Base-by-base conservation (phyloP, 1,139 yeast genomes). In the Kodamaea fungicola region DNA sequence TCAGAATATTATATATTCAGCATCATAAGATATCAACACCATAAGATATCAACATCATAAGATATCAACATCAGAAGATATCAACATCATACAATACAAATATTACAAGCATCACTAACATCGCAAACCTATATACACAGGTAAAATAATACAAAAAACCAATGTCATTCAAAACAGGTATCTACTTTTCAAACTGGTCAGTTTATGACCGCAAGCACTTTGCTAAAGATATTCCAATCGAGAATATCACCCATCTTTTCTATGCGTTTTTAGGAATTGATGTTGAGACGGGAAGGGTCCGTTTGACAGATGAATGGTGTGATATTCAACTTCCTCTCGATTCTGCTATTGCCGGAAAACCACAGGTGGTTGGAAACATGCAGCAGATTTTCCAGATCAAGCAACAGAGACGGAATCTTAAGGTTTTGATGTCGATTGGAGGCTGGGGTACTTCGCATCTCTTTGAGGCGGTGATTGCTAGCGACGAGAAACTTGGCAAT, bases 201-300 rank as follows among this genome's bases (percentile, higher is more conserved):
- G 83, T 84, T 7, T 87, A 88, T 47, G 68, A 64, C 9, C 60
- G 81, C 26, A 61, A 73, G 16, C 89, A 82, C 54, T 70, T 69
- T 37, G 90, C 94, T 0, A 63, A 63, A n/a, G 80, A 84, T 40
- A 72, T 89, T 8, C 88, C 90, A 3, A 55, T 70, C 2, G 57
- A 69, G 0, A 50, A 62, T 12, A 60, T 84, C 3, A 78, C 95
- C 12, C 86, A 87, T 47, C 59, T 90, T 3, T 80, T 81, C 52
- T 90, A 85, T 57, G 88, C 96, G 0, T 90, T 90, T 57, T 69
- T 86, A 38, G 64, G 72, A 28, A 71, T 88, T 7, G 76, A 81
- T 45, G 52, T 69, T 0, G 50, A 51, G 0, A 66, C 80, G 0
- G 94, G 95, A 0, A 59, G 54, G 4, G 69, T 84, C 6, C 55